phyloP scores from a whole-genome alignment of 805 yeast species.

The Ogataea methanolica region DNA sequence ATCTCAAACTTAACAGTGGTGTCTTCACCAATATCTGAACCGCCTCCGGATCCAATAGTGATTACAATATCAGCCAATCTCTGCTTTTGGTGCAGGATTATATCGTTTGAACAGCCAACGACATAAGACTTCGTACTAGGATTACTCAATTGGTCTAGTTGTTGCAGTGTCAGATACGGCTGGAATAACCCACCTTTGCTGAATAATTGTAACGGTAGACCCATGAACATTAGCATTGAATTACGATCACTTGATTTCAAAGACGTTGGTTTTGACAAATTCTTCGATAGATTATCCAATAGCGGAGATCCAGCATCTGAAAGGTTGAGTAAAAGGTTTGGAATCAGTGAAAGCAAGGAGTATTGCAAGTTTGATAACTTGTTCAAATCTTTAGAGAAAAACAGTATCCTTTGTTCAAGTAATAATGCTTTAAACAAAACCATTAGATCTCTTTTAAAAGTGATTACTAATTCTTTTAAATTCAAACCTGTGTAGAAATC shows the following conservation, averaged over 20 bases:
- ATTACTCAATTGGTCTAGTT: conserved; percentile 64
- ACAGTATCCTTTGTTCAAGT: conserved; percentile 66
- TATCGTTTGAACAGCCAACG: conserved; percentile 84
- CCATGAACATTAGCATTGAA: conserved; percentile 75
- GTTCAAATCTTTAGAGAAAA: conserved; percentile 79
- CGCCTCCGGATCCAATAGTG: conserved; percentile 48
- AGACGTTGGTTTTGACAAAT: conserved; percentile 55
- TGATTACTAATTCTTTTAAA: conserved; percentile 56
- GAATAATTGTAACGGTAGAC: conserved; percentile 83
- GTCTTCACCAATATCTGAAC: conserved; percentile 20
- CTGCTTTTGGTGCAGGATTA: conserved; percentile 61
- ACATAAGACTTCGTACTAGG: conserved; percentile 58
- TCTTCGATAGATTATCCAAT: conserved; percentile 45
- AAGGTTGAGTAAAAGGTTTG: conserved; percentile 68
- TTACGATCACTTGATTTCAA: conserved; percentile 73
- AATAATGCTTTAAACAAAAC: conserved; percentile 72
- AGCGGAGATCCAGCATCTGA: conserved; percentile 79
- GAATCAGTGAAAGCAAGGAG: conserved; percentile 77
- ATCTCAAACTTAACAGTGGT: conserved; percentile 37
- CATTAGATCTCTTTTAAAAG: conserved; percentile 55
- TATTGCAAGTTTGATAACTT: conserved; percentile 77
- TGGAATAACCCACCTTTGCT: conserved; percentile 84
- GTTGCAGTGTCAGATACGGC: conserved; percentile 94
- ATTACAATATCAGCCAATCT: conserved; percentile 67
- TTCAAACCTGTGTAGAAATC: conserved; percentile 73